Conservation (phyloP, 495 filamentous ascomycete genomes). For the Lineolata rhizophorae region DNA sequence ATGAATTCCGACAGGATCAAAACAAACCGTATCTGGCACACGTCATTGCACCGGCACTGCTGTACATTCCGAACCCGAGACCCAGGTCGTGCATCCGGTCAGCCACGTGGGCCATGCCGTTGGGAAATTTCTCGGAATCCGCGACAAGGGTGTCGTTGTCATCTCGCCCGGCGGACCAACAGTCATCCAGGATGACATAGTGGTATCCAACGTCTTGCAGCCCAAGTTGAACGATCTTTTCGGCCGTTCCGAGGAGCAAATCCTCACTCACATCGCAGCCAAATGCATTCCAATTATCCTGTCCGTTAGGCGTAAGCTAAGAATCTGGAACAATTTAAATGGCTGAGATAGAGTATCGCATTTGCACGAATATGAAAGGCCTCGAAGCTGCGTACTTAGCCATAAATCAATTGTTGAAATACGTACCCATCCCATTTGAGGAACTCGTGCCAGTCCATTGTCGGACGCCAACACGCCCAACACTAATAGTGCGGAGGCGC, state of each 20-base stretch:
- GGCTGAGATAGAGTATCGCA: no score
- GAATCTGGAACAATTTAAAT: no score
- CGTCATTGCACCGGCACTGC: slow-evolving; percentile 24
- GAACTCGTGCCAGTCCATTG: background rate
- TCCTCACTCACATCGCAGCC: slow-evolving; percentile 28
- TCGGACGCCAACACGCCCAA: background rate
- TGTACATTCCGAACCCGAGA: slow-evolving; percentile 45
- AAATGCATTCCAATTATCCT: slow-evolving; percentile 33
- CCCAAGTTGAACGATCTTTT: slow-evolving; percentile 27
- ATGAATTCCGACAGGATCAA: no score
- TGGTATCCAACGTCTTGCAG: slow-evolving; percentile 43
- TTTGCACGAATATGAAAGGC: no score
- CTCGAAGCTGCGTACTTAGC: no score
- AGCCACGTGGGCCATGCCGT: slow-evolving; percentile 36
- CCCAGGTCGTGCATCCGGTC: slow-evolving; percentile 35
- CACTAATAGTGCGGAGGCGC: no score
- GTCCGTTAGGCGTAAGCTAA: slow-evolving; percentile 8
- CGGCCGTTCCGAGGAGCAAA: slow-evolving; percentile 24
- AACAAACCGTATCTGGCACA: slow-evolving; percentile 29
- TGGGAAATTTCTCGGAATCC: slow-evolving; percentile 31
- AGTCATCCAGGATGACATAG: slow-evolving; percentile 43
- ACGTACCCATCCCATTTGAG: background rate
- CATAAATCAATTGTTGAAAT: background rate
- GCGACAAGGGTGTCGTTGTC: slow-evolving; percentile 24
- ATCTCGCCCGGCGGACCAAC: slow-evolving; percentile 32